phyloP scores from a whole-genome alignment of 2,329 filamentous ascomycete species.

The Fusarium foetens region DNA sequence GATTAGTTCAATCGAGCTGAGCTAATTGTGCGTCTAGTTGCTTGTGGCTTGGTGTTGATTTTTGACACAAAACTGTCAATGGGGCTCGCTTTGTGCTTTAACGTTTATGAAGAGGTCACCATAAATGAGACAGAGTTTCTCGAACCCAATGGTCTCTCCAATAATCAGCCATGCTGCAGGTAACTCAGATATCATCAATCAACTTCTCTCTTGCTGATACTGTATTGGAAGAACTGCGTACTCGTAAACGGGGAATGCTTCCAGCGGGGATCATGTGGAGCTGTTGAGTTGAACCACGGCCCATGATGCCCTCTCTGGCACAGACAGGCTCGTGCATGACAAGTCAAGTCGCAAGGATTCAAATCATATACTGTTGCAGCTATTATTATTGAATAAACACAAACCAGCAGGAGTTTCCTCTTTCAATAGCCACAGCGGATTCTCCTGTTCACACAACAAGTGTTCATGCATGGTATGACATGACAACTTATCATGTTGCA shows the following conservation, averaged over 20 bases:
- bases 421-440: background rate
- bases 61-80: background rate
- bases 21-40: background rate
- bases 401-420: constrained; percentile 19
- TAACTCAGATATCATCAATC: background rate
- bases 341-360: constrained; percentile 4
- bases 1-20: background rate
- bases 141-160: background rate
- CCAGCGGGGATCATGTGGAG: constrained; percentile 27
- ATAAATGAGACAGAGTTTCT: constrained; percentile 4
- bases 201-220: background rate
- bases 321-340: constrained; percentile 9
- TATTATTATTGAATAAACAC: background rate
- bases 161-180: background rate
- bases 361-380: background rate
- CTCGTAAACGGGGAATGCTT: constrained; percentile 18
- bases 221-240: constrained; percentile 11
- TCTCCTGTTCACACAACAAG: constrained; percentile 4
- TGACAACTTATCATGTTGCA: constrained; percentile 3
- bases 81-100: background rate
- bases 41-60: background rate
- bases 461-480: constrained; percentile 7
- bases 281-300: constrained; percentile 4
- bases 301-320: constrained; percentile 22
- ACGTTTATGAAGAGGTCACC: background rate